Base-by-base conservation (phyloP, 768 basidiomycete species). In the Sarcodon sp. region DNA sequence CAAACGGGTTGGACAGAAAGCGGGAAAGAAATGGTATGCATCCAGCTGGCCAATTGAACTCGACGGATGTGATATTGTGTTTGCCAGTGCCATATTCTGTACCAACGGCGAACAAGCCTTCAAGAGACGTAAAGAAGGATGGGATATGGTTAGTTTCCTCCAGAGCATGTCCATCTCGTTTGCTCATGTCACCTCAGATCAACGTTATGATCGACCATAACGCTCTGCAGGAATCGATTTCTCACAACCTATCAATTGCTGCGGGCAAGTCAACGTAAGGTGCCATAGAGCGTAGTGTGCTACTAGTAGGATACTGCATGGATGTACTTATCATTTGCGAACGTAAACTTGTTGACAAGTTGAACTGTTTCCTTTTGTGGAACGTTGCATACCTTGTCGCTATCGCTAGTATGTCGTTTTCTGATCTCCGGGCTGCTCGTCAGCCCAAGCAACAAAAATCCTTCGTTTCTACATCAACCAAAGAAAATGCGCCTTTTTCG, bases 11-110 rank as follows among this genome's bases (percentile, higher is more conserved):
- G 64, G 75, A 0, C 80, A 83, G 53, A 56, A 54, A 38, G 69
- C 70, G 7, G 69, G 72, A 16, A 84, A 83, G 66, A 84, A 83
- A 66, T 80, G 79, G 80, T 81, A 49, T 15, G 66, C 47, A 18
- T 7, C 37, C 27, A 13, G 21, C 10, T 45, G 16, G 31, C 10
- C 21, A 6, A 34, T 15, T 13, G 32, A 6, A 27, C 36, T 18
- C 33, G 18, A 7, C 12, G 13, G 21, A 21, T 6, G 21, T 35
- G 7, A 9, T 27, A 10, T 44, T 21, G 18, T 46, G 27, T 43
- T 37, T 6, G 34, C 12, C 31, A 76, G 76, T 53, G 76, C 68
- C 1, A 69, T 75, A 35, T 76, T 52, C 54, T 77, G 76, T 53
- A 67, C 61, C 10, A 66, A 66, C 0, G 76, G 76, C 31, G 45